These are phyloP conservation scores for Sclerotinia borealis DNA, from an alignment of 2,329 filamentous ascomycete species.

Conservation along the genomic window DNA sequence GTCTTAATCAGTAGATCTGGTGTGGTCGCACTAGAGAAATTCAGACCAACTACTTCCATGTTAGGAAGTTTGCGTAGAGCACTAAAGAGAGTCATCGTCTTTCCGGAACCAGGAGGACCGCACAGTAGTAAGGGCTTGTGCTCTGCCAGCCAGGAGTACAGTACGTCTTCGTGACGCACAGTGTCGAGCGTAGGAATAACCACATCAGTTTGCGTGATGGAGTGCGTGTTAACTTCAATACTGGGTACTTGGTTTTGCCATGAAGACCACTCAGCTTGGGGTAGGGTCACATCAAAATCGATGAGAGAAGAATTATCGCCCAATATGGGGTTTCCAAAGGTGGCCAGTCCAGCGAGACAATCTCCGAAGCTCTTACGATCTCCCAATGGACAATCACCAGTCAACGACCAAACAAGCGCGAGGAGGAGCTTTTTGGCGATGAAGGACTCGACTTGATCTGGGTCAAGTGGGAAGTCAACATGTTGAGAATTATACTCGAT, in stretches of 20 bases:
- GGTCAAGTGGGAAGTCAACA: slow-evolving; percentile 84
- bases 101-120: slow-evolving; percentile 95
- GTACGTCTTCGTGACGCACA: slow-evolving; percentile 94
- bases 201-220: slow-evolving; percentile 94
- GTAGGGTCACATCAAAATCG: slow-evolving; percentile 87
- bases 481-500: slow-evolving; percentile 96
- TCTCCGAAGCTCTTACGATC: slow-evolving; percentile 90
- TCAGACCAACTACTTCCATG: slow-evolving; percentile 98
- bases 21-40: slow-evolving; percentile 98
- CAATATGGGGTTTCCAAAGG: slow-evolving; percentile 76
- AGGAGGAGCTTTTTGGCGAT: slow-evolving; percentile 91
- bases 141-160: slow-evolving; percentile 98
- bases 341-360: slow-evolving; percentile 72
- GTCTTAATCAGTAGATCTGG: slow-evolving; percentile 98
- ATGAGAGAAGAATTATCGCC: slow-evolving; percentile 80
- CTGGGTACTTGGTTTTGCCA: slow-evolving; percentile 95
- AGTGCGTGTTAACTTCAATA: slow-evolving; percentile 97
- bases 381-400: slow-evolving; percentile 82
- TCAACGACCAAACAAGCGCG: slow-evolving; percentile 90
- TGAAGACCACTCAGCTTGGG: slow-evolving; percentile 79
- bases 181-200: slow-evolving; percentile 98
- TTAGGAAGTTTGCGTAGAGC: slow-evolving; percentile 93
- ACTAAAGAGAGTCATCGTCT: slow-evolving; percentile 99
- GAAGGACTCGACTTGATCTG: slow-evolving; percentile 83
- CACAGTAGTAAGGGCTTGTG: slow-evolving; percentile 96